Evolutionary conservation across 2,329 filamentous ascomycete genomes (phyloP).

Genomic region (Penicillium expansum): DNA sequence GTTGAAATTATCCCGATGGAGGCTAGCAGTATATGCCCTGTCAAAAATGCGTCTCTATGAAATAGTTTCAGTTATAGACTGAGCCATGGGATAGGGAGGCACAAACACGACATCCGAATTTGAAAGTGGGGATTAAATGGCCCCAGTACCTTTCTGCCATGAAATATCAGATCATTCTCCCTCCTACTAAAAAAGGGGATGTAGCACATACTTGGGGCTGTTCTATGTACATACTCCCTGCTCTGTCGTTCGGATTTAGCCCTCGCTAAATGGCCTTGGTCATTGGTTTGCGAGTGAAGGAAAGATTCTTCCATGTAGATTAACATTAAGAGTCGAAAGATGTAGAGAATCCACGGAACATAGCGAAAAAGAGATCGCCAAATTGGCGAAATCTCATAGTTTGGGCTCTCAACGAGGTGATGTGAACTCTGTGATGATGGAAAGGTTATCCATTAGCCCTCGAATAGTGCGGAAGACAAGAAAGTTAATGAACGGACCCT

Average conservation of each 20-base stretch:
- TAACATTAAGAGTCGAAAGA: not conserved
- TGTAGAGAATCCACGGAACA: no score
- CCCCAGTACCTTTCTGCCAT: not conserved
- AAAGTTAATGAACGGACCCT: no score
- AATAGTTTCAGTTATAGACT: not conserved
- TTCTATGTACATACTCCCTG: not conserved
- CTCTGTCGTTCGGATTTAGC: not conserved
- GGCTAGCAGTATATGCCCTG: not conserved
- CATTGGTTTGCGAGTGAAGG: not conserved
- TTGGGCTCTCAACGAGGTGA: no score
- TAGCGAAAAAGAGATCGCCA: no score
- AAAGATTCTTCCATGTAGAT: not conserved
- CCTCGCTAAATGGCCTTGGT: not conserved
- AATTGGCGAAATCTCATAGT: no score
- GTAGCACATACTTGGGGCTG: not conserved
- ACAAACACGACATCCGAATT: not conserved
- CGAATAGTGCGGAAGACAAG: no score
- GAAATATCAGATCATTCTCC: no score
- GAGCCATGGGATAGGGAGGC: not conserved
- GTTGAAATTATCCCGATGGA: not conserved
- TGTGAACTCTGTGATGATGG: no score
- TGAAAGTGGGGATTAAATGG: not conserved
- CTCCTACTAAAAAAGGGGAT: not conserved
- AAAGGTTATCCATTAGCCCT: no score
- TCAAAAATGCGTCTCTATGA: not conserved